Conservation (phyloP, 768 basidiomycete genomes). For the Boletus rubroflammeus region DNA sequence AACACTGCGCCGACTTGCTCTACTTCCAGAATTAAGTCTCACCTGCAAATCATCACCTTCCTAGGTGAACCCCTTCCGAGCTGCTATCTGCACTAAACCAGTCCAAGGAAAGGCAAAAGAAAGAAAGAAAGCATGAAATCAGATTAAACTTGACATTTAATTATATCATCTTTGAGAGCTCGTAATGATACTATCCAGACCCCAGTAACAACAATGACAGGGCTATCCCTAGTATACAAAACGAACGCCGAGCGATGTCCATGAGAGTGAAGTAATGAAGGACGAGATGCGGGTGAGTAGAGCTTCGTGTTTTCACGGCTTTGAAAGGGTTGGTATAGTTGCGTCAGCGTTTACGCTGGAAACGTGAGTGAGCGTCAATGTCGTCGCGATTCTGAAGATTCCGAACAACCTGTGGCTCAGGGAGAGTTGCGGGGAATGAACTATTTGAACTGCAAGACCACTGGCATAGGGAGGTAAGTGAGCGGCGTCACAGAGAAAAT, state of each 20-base stretch:
- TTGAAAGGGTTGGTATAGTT: background rate
- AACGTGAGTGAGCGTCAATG: conserved; percentile 1
- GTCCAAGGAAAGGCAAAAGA: background rate
- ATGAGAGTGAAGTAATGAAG: background rate
- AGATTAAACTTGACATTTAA: background rate
- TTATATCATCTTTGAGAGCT: conserved; percentile 2
- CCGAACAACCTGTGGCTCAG: background rate
- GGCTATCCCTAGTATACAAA: conserved; percentile 2
- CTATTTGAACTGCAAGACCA: background rate
- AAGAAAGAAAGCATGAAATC: background rate
- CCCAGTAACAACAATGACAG: background rate
- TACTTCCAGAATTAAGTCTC: background rate
- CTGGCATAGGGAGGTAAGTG: background rate
- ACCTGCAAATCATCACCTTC: background rate
- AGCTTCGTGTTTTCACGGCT: background rate
- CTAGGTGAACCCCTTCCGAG: too few relatives aligned
- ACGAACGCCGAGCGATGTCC: conserved; percentile 10
- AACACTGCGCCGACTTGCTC: background rate
- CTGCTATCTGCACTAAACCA: too few relatives aligned
- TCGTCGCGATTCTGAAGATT: background rate
- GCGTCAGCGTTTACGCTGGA: background rate
- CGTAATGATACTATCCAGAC: conserved; percentile 6
- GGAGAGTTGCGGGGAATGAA: background rate
- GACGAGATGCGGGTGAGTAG: background rate
- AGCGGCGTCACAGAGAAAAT: background rate